These are phyloP conservation scores for Penicillium concentricum DNA, from an alignment of 2,329 filamentous ascomycete species.

Conservation along the genomic window DNA sequence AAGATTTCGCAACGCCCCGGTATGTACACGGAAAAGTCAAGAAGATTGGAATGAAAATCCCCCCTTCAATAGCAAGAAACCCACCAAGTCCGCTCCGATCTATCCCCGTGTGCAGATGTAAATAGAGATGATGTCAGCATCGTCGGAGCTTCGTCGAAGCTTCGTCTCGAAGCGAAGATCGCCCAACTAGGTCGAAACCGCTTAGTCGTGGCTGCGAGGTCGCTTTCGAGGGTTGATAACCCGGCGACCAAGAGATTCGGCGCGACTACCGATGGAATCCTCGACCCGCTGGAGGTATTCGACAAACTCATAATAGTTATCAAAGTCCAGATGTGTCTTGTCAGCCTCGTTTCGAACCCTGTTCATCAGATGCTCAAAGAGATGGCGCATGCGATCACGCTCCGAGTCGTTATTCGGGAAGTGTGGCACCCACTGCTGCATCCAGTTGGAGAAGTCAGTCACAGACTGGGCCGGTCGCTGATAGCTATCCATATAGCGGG, in stretches of 20 bases:
- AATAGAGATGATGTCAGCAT: neutral
- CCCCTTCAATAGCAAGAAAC: neutral
- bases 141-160: neutral
- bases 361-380: conserved; percentile 9
- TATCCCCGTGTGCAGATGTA: neutral
- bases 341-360: neutral
- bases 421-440: conserved; percentile 9
- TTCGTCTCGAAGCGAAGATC: neutral
- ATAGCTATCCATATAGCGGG: conserved; percentile 1
- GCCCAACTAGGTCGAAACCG: neutral
- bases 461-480: conserved; percentile 7
- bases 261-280: neutral
- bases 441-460: conserved; percentile 8
- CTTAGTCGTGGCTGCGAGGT: conserved; percentile 1
- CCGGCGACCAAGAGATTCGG: neutral
- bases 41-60: neutral
- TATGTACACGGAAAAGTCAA: conserved; percentile 1
- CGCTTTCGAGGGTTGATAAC: conserved; percentile 5
- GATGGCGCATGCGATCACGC: conserved; percentile 13
- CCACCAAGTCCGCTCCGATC: neutral
- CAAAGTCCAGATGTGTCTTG: conserved; percentile 9
- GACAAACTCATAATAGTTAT: conserved; percentile 9
- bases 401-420: conserved; percentile 3
- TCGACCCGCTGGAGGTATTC: conserved; percentile 7
- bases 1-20: neutral